Evolutionary conservation across 177 flowering plant species (phyloP).

Genomic region (Telopea speciosissima): DNA sequence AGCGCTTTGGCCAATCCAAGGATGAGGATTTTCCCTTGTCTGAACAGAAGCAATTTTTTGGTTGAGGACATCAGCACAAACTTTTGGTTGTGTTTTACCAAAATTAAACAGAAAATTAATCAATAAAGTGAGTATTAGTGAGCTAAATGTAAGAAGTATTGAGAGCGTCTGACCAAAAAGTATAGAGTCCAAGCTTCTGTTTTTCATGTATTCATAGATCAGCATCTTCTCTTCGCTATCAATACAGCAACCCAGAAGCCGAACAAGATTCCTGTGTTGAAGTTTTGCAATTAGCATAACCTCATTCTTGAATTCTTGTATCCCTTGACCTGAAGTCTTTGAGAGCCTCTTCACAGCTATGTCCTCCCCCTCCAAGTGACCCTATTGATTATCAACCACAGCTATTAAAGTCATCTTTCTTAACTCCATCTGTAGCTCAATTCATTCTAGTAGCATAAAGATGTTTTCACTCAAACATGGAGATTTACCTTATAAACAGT

Average conservation of each 20-base stretch:
- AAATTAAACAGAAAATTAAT: not conserved
- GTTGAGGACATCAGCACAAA: not conserved
- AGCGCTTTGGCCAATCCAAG: constrained; percentile 29
- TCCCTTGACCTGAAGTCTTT: constrained; percentile 17
- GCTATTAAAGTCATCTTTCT: not conserved
- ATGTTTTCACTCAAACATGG: no score
- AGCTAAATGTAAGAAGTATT: not conserved
- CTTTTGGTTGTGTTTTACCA: not conserved
- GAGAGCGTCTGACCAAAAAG: constrained; percentile 20
- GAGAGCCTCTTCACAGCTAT: constrained; percentile 29
- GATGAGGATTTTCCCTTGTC: constrained; percentile 16
- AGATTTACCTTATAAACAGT: constrained; percentile 29
- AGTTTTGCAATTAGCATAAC: constrained; percentile 21
- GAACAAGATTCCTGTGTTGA: constrained; percentile 29
- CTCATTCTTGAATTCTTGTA: constrained; percentile 19
- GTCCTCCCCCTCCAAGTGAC: constrained; percentile 12
- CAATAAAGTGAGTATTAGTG: not conserved
- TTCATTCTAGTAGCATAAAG: no score
- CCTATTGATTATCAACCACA: not conserved
- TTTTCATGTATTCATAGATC: constrained; percentile 25
- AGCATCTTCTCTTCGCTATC: constrained; percentile 20
- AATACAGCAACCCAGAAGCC: constrained; percentile 26
- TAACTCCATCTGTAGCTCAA: not conserved
- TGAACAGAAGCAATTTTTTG: constrained; percentile 2
- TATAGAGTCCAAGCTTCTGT: constrained; percentile 19